Conservation (phyloP, 768 basidiomycete genomes). For the Sporobolomyces roseus region DNA sequence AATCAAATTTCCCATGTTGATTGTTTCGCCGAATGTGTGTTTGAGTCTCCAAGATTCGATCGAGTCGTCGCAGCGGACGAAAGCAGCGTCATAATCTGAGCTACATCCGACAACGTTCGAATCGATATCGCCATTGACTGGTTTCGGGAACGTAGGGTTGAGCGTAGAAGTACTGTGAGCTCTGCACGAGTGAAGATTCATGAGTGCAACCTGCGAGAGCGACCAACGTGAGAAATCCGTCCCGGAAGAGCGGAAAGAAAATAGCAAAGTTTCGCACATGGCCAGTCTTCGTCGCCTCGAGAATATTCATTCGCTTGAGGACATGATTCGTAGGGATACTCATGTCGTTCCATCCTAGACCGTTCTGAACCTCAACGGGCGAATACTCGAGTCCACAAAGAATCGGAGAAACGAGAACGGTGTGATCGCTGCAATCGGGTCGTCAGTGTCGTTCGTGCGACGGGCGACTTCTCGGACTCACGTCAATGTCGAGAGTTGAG, state of each 20-base stretch:
- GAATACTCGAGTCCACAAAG: neutral
- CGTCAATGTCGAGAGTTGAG: neutral
- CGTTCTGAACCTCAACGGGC: neutral
- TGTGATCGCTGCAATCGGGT: neutral
- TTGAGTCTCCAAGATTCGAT: neutral
- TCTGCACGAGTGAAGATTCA: neutral
- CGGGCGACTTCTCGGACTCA: neutral
- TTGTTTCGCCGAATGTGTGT: neutral
- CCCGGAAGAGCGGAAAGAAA: neutral
- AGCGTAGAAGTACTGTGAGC: neutral
- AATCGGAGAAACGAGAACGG: neutral
- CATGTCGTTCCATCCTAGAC: neutral
- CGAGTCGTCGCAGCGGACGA: neutral
- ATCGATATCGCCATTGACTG: neutral
- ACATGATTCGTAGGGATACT: neutral
- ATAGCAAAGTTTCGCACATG: neutral
- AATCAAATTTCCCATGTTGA: neutral
- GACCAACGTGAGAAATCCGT: neutral
- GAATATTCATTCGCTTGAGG: neutral
- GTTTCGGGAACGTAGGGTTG: neutral
- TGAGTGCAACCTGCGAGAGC: neutral
- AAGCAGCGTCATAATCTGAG: neutral
- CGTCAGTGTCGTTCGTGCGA: neutral
- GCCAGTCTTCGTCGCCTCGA: neutral
- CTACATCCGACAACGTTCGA: neutral